A percentile compares a stretch with the other conserved stretches of the same genome.
Evolutionary conservation across 1,284 basidiomycete genomes (phyloP).

Genomic region (Paramarasmius palmivorus): DNA sequence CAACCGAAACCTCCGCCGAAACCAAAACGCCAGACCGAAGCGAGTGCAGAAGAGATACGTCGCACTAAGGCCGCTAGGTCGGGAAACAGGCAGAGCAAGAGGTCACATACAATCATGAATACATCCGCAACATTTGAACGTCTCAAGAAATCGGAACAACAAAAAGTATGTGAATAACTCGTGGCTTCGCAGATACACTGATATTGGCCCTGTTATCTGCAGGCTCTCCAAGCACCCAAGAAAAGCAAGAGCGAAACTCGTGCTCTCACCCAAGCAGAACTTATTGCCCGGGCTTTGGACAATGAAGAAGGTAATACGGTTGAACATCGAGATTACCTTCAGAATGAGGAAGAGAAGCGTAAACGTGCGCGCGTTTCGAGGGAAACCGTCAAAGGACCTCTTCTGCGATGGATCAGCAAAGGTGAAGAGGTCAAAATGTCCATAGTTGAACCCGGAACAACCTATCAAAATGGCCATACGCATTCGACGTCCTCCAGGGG

Average conservation of each 20-base stretch:
- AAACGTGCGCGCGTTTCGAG: conserved; percentile 64
- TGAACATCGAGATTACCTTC: conserved; percentile 79
- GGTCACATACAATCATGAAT: conserved; percentile 65
- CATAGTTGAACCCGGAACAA: conserved; percentile 1
- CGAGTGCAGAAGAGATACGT: conserved; percentile 57
- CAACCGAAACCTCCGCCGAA: conserved; percentile 35
- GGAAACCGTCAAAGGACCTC: conserved; percentile 64
- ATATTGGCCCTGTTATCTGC: conserved; percentile 6
- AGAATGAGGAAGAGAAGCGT: conserved; percentile 79
- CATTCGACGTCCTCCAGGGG: not conserved
- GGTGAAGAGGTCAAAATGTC: conserved; percentile 55
- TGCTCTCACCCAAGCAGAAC: conserved; percentile 72
- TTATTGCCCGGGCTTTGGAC: conserved; percentile 80
- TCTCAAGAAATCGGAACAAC: conserved; percentile 63
- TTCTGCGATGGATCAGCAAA: conserved; percentile 74
- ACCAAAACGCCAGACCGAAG: conserved; percentile 49
- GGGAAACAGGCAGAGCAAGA: conserved; percentile 60
- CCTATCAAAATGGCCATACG: not conserved
- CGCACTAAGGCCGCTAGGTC: conserved; percentile 7
- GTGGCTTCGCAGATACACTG: not conserved
- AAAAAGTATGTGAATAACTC: conserved; percentile 43
- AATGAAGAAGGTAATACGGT: conserved; percentile 82
- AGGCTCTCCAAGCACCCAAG: conserved; percentile 60
- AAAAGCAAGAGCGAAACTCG: conserved; percentile 52
- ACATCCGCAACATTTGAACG: conserved; percentile 61